Conservation (phyloP, 176 grass and related monocot species). For the Ampelocalamus luodianensis region DNA sequence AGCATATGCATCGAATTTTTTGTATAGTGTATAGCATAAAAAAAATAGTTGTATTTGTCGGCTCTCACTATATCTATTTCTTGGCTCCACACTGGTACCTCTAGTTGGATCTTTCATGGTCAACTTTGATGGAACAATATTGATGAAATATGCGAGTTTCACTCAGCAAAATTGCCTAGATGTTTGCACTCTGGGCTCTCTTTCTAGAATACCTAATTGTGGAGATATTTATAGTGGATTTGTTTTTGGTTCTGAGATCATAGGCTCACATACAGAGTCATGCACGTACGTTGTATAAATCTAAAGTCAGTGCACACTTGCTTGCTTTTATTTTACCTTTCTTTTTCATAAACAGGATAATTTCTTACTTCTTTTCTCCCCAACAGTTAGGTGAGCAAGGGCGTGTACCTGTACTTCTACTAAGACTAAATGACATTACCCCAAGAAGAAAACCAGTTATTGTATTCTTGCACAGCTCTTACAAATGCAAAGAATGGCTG, state of each 20-base stretch:
- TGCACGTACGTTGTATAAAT: neutral
- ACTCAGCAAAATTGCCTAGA: neutral
- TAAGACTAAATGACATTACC: constrained; percentile 60
- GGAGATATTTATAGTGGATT: neutral
- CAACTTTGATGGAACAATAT: neutral
- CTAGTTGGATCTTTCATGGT: neutral
- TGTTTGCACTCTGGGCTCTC: neutral
- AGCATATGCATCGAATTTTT: too few relatives aligned
- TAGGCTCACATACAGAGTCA: neutral
- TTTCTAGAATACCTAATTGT: neutral
- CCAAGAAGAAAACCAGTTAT: constrained; percentile 73
- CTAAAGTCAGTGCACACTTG: neutral
- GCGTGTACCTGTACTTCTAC: constrained; percentile 72
- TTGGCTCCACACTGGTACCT: neutral
- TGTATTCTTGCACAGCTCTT: constrained; percentile 91
- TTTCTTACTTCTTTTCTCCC: constrained; percentile 20
- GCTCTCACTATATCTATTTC: too few relatives aligned
- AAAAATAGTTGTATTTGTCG: too few relatives aligned
- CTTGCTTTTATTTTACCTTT: constrained; percentile 19
- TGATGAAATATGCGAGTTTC: neutral
- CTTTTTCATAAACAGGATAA: constrained; percentile 23
- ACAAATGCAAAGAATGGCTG: constrained; percentile 97
- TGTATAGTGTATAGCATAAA: too few relatives aligned
- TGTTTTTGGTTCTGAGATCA: constrained; percentile 24
- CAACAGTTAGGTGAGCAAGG: constrained; percentile 75